Evolutionary conservation across 176 grass and related monocot species (phyloP).

Genomic region (Otatea glauca): DNA sequence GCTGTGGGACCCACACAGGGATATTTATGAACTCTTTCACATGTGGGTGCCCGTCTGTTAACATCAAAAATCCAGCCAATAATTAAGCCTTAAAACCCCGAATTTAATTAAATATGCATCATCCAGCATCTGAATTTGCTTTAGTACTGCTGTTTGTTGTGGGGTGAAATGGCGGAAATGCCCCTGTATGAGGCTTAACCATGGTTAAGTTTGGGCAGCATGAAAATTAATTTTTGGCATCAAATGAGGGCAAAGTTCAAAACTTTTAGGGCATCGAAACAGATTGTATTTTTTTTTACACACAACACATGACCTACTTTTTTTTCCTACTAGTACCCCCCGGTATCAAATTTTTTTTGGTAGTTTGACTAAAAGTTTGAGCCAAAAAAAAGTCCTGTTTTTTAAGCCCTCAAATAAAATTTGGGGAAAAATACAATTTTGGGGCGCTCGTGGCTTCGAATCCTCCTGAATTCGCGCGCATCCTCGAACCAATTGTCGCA

Average conservation of each 20-base stretch:
- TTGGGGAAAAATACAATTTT: constrained; percentile 47
- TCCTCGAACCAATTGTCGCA: constrained; percentile 16
- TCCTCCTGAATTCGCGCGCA: constrained; percentile 40
- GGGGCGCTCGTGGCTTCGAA: constrained; percentile 44
- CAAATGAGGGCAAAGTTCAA: constrained; percentile 53
- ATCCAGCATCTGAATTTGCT: constrained; percentile 28
- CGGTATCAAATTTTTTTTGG: constrained; percentile 48
- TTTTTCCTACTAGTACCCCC: constrained; percentile 58
- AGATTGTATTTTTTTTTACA: constrained; percentile 53
- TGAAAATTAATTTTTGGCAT: constrained; percentile 39
- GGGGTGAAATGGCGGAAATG: neutral
- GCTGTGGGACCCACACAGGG: constrained; percentile 34
- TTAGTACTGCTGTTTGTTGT: constrained; percentile 30
- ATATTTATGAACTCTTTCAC: constrained; percentile 46
- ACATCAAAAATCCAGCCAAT: constrained; percentile 30
- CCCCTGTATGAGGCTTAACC: constrained; percentile 41
- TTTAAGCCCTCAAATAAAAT: constrained; percentile 42
- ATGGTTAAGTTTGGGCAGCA: constrained; percentile 42
- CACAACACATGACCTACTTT: constrained; percentile 58
- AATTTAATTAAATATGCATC: constrained; percentile 18
- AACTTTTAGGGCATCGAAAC: constrained; percentile 56
- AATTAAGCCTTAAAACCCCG: constrained; percentile 15
- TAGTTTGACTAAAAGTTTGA: constrained; percentile 52
- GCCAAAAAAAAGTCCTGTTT: constrained; percentile 29
- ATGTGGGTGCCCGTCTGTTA: constrained; percentile 35